Conservation (phyloP, 78 protist species). For the Acrasis kona region DNA sequence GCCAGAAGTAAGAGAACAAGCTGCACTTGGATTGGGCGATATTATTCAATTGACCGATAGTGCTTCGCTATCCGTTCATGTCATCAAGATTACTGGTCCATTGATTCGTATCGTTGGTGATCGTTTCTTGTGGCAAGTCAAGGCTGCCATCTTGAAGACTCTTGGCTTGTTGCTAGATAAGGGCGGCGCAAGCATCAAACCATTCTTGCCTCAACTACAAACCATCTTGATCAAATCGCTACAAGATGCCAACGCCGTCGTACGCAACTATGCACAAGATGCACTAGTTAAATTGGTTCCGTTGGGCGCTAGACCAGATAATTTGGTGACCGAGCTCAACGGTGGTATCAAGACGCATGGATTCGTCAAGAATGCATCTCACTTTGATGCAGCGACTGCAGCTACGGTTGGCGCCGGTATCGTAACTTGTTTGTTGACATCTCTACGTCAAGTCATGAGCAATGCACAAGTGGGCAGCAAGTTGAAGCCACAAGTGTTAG, state of each 20-base stretch:
- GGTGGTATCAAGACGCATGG: constrained; percentile 20
- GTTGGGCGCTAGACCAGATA: constrained; percentile 52
- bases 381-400: too few relatives aligned
- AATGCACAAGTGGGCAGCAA: too few relatives aligned
- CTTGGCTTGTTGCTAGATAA: constrained; percentile 39
- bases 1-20: constrained; percentile 65
- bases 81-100: constrained; percentile 75
- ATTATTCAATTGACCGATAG: constrained; percentile 33
- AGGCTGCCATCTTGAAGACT: constrained; percentile 48
- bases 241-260: constrained; percentile 27
- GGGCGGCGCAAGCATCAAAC: constrained; percentile 48
- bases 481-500: too few relatives aligned
- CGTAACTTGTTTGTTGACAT: too few relatives aligned
- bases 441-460: too few relatives aligned
- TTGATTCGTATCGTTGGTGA: constrained; percentile 79
- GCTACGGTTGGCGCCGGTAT: too few relatives aligned
- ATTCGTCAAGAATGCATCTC: too few relatives aligned
- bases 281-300: constrained; percentile 50
- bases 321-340: constrained; percentile 44
- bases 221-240: constrained; percentile 66
- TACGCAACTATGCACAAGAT: constrained; percentile 44
- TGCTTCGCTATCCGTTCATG: constrained; percentile 53
- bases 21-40: constrained; percentile 60
- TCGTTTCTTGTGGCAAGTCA: constrained; percentile 58
- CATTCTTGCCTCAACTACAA: constrained; percentile 88